A percentile compares a stretch with the other conserved stretches of the same genome.
These are phyloP conservation scores for Pythium utonaiense DNA, from an alignment of 352 stramenopile genomes.

Conservation along the genomic window DNA sequence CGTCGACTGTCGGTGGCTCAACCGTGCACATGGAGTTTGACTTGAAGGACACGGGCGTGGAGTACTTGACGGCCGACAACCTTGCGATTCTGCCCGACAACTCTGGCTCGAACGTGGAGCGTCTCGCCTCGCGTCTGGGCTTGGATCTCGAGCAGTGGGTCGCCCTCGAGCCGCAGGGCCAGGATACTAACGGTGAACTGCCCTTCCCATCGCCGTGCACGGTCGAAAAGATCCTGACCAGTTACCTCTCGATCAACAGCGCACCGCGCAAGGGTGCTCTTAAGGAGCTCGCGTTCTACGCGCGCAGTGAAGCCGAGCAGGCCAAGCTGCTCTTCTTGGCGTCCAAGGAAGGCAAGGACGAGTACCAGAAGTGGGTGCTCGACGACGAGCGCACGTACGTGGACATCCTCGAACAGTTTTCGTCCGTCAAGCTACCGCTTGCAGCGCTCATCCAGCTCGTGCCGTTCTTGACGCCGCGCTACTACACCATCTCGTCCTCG, in stretches of 20 bases:
- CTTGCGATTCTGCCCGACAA: constrained; percentile 93
- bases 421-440: constrained; percentile 55
- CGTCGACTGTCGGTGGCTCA: constrained; percentile 66
- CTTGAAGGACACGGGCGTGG: constrained; percentile 71
- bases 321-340: constrained; percentile 51
- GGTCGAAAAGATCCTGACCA: constrained; percentile 87
- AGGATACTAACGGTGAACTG: constrained; percentile 51
- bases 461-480: constrained; percentile 92
- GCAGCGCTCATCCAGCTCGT: constrained; percentile 90
- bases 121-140: constrained; percentile 74
- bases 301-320: constrained; percentile 50
- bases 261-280: constrained; percentile 82
- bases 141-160: constrained; percentile 93
- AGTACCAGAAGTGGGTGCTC: constrained; percentile 93
- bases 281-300: constrained; percentile 81
- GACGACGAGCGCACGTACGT: constrained; percentile 89
- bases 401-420: constrained; percentile 86
- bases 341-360: constrained; percentile 88
- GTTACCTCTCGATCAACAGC: constrained; percentile 94
- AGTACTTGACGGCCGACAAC: constrained; percentile 94
- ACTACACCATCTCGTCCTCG: constrained; percentile 98
- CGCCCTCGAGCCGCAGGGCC: constrained; percentile 49
- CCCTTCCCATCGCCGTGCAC: constrained; percentile 95
- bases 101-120: constrained; percentile 66
- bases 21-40: constrained; percentile 91